Percentiles rank a stretch among this genome's conserved stretches.
phyloP scores from a whole-genome alignment of 225 moss, liverwort and hornwort species.

The Pleurozium schreberi region DNA sequence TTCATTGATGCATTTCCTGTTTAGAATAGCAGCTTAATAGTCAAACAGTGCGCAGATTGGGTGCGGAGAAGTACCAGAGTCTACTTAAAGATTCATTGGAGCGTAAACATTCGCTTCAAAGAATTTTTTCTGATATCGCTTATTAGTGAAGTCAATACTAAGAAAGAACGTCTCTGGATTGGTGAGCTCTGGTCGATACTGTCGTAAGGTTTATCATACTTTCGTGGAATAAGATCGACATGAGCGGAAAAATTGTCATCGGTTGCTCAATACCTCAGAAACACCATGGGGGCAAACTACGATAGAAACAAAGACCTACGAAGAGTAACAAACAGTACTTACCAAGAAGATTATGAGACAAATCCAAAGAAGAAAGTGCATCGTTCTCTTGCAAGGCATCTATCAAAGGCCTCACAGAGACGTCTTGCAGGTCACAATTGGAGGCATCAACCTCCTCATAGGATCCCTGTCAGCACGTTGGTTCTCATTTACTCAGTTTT shows the following conservation, averaged over 20 bases:
- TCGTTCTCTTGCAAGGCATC: conserved; percentile 66
- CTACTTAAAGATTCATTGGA: not conserved
- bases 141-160: not conserved
- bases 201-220: not conserved
- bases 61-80: not conserved
- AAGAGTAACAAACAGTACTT: conserved; percentile 1
- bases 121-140: not conserved
- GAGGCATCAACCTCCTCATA: conserved; percentile 83
- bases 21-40: not conserved
- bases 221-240: not conserved
- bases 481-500: not conserved
- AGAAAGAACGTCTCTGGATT: not conserved
- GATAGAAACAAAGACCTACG: not conserved
- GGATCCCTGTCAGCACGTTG: conserved; percentile 45
- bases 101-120: not conserved
- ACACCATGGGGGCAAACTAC: not conserved
- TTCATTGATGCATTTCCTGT: conserved; percentile 82
- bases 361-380: conserved; percentile 66
- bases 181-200: not conserved
- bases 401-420: conserved; percentile 58
- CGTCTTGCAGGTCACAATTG: conserved; percentile 61
- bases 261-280: not conserved
- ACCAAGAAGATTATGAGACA: conserved; percentile 90
- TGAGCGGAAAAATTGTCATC: not conserved
- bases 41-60: not conserved